Evolutionary conservation across 441 rosid genomes (phyloP), one percentile per base, ranked within the genome.

Genomic region (Corymbia calophylla): DNA sequence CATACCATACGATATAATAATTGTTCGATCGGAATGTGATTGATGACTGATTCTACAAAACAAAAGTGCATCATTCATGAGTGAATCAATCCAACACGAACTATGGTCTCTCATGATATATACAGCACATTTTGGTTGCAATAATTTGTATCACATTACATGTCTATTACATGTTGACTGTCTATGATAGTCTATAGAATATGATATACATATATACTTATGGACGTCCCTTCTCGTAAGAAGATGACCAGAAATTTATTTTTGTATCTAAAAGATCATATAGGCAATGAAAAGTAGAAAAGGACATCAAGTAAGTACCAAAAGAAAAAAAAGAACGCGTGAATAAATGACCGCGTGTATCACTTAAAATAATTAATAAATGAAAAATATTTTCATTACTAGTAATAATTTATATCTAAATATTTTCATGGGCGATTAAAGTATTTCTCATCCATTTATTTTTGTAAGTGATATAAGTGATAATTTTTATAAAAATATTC

Each of bases 391-490:
- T 4, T 58, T 23, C 1, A 58, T 58, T 58, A 4, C 25, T 0
- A 1, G n/a, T 29, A 58, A 58, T 56, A 58, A 58, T 58, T 58
- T 9, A 58, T 58, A 13, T 58, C 25, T 4, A 58, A 58, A 58
- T 13, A 58, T 58, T 58, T 58, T 58, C n/a, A 58, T 9, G 14
- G 0, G 25, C 0, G 0, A 1, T 25, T 23, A 25, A 25, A 58
- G 25, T 58, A 23, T 9, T 58, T 0, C 25, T 58, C 25, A 1
- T 0, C 25, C n/a, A 4, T 58, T 58, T 58, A 10, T 25, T 25
- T 58, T 58, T 58, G 64, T 9, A 58, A 58, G 25, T 6, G 25
- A 1, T 23, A 58, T 6, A 25, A 58, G 10, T 0, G 25, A 58
- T 58, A 5, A 25, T 58, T 58, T 58, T 58, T 25, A 58, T 23